Conservation (phyloP, 1,284 basidiomycete genomes). For the Rhodotorula sp. region DNA sequence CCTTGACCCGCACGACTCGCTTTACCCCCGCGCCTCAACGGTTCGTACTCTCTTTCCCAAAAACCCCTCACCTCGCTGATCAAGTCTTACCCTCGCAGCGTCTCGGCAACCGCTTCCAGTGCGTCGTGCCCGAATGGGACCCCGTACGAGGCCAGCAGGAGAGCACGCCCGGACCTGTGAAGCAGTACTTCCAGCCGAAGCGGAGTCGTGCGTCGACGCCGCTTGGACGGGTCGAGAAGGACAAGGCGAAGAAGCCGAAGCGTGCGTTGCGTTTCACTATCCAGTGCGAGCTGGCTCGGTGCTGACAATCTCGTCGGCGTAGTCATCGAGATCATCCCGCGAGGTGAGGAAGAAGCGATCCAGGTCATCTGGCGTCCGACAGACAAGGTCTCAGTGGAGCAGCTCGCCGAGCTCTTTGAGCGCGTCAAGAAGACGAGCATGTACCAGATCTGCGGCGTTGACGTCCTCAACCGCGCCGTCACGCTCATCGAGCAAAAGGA, state of each 20-base stretch:
- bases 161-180: background rate
- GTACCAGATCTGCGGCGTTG: slow-evolving; percentile 38
- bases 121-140: slow-evolving; percentile 39
- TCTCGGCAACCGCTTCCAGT: slow-evolving; percentile 43
- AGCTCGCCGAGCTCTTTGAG: slow-evolving; percentile 21
- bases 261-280: background rate
- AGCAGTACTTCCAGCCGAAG: slow-evolving; percentile 30
- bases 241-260: slow-evolving; percentile 9
- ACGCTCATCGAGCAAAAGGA: slow-evolving; percentile 24
- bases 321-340: slow-evolving; percentile 13
- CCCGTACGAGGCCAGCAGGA: background rate
- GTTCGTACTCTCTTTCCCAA: slow-evolving; percentile 11
- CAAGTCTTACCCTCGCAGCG: slow-evolving; percentile 20
- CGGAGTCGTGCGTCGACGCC: slow-evolving; percentile 26
- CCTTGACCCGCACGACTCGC: slow-evolving; percentile 44
- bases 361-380: slow-evolving; percentile 17
- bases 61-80: background rate
- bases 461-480: slow-evolving; percentile 34
- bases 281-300: background rate
- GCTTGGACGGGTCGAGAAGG: slow-evolving; percentile 6
- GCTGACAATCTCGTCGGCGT: background rate
- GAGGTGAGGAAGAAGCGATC: slow-evolving; percentile 28
- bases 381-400: slow-evolving; percentile 10
- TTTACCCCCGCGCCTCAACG: slow-evolving; percentile 42
- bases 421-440: slow-evolving; percentile 22